Conservation (phyloP, 352 stramenopile genomes). For the Phytophthora foliorum region DNA sequence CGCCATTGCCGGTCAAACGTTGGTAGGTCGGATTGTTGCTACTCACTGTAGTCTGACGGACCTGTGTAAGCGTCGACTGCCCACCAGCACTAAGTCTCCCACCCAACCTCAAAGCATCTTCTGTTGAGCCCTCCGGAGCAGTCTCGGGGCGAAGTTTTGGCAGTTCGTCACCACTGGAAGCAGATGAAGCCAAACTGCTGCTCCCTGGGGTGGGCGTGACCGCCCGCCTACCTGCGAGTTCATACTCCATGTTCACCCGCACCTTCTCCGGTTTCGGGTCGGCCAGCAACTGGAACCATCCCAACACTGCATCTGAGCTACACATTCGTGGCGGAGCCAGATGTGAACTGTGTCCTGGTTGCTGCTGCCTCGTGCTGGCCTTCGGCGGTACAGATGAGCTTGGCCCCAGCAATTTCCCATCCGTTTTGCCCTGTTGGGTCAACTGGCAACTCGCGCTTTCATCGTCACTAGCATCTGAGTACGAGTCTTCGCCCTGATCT, state of each 20-base stretch:
- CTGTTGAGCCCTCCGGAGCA: conserved; percentile 40
- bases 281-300: conserved; percentile 56
- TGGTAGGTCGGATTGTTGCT: conserved; percentile 13
- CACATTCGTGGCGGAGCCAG: conserved; percentile 58
- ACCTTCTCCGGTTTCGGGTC: conserved; percentile 68
- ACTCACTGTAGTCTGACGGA: conserved; percentile 35
- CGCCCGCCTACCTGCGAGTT: conserved; percentile 50
- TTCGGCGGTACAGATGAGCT: conserved; percentile 21
- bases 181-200: conserved; percentile 7
- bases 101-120: conserved; percentile 16
- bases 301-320: conserved; percentile 67
- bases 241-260: conserved; percentile 64
- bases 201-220: conserved; percentile 27
- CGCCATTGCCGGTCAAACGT: conserved; percentile 33
- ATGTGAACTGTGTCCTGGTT: conserved; percentile 15
- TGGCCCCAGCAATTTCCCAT: conserved; percentile 12
- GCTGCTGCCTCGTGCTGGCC: conserved; percentile 2
- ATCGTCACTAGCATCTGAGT: conserved; percentile 57
- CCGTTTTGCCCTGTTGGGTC: conserved; percentile 25
- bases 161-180: conserved; percentile 43
- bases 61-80: conserved; percentile 52
- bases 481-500: conserved; percentile 43
- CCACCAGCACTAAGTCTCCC: conserved; percentile 8
- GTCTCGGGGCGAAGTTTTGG: conserved; percentile 57
- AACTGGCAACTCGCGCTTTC: conserved; percentile 27